A percentile compares a stretch with the other conserved stretches of the same genome.
Conservation (phyloP, 2,329 filamentous ascomycete genomes). For the Leptographium wingfieldii region DNA sequence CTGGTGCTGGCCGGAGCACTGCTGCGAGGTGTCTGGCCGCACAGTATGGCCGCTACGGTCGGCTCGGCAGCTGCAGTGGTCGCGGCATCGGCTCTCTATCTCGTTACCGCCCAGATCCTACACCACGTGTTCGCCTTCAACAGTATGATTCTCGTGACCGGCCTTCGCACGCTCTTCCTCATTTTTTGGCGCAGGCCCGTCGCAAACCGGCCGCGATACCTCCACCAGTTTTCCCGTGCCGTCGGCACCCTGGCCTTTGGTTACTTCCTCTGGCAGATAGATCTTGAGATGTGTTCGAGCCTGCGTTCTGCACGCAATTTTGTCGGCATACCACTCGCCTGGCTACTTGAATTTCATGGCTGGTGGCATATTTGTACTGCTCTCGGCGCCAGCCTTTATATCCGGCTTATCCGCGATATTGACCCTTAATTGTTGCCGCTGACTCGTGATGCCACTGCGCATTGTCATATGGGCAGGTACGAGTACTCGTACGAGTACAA, state of each 20-base stretch:
- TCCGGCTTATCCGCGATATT: slow-evolving; percentile 22
- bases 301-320: slow-evolving; percentile 30
- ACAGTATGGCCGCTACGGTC: slow-evolving; percentile 25
- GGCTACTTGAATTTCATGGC: slow-evolving; percentile 45
- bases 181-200: slow-evolving; percentile 15
- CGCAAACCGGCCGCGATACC: slow-evolving; percentile 2
- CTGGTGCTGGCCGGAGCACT: slow-evolving; percentile 38
- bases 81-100: slow-evolving; percentile 28
- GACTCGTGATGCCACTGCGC: background rate
- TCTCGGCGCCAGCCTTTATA: slow-evolving; percentile 33
- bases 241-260: slow-evolving; percentile 26
- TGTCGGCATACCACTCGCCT: slow-evolving; percentile 42
- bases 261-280: slow-evolving; percentile 44
- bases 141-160: slow-evolving; percentile 20
- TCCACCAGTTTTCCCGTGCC: slow-evolving; percentile 9
- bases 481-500: no score
- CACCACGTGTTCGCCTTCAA: slow-evolving; percentile 28
- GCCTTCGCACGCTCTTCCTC: slow-evolving; percentile 22
- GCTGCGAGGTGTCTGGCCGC: slow-evolving; percentile 35
- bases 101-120: slow-evolving; percentile 28
- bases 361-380: slow-evolving; percentile 54
- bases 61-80: slow-evolving; percentile 27
- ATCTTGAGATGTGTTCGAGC: slow-evolving; percentile 35
- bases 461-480: background rate
- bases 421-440: background rate